These are phyloP conservation scores for Verticillium dahliae DNA, from an alignment of 2,329 filamentous ascomycete genomes.

Conservation along the genomic window DNA sequence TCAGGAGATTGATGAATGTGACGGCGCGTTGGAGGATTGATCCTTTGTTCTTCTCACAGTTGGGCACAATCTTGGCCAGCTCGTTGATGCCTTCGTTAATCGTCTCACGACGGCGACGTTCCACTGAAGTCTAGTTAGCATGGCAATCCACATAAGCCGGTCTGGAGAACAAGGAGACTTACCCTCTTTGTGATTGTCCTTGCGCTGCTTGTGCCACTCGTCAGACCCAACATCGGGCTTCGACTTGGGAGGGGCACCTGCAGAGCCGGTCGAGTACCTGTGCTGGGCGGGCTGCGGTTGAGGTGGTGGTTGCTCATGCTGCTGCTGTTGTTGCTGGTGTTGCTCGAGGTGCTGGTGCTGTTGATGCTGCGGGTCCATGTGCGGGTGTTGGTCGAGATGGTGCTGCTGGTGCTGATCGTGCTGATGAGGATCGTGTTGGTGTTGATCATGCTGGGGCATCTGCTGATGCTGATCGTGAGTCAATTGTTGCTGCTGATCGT, in stretches of 20 bases:
- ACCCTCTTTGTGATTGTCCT: slow-evolving; percentile 99
- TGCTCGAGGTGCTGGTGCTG: slow-evolving; percentile 29
- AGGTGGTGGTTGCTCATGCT: slow-evolving; percentile 9
- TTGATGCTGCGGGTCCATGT: slow-evolving; percentile 20
- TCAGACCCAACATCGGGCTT: slow-evolving; percentile 94
- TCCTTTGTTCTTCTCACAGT: slow-evolving; percentile 98
- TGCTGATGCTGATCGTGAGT: not conserved
- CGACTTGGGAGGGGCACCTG: slow-evolving; percentile 37
- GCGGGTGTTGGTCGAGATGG: slow-evolving; percentile 7
- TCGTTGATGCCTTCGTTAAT: slow-evolving; percentile 99
- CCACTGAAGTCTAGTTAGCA: slow-evolving; percentile 53
- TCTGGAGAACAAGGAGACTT: slow-evolving; percentile 20
- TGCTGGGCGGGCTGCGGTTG: slow-evolving; percentile 13
- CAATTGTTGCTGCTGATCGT: not conserved
- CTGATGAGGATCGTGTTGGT: slow-evolving; percentile 10
- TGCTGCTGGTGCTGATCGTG: not conserved
- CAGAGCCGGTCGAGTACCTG: slow-evolving; percentile 25
- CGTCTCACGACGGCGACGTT: slow-evolving; percentile 90
- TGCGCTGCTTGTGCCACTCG: slow-evolving; percentile 95
- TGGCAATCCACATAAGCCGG: not conserved
- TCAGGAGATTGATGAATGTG: slow-evolving; percentile 88
- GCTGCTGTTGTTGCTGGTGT: slow-evolving; percentile 26
- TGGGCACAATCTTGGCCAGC: slow-evolving; percentile 92
- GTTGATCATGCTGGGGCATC: slow-evolving; percentile 2
- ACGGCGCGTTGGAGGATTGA: slow-evolving; percentile 91